Evolutionary conservation across 1,139 yeast genomes (phyloP).

Genomic region (Geotrichum aggregatum): DNA sequence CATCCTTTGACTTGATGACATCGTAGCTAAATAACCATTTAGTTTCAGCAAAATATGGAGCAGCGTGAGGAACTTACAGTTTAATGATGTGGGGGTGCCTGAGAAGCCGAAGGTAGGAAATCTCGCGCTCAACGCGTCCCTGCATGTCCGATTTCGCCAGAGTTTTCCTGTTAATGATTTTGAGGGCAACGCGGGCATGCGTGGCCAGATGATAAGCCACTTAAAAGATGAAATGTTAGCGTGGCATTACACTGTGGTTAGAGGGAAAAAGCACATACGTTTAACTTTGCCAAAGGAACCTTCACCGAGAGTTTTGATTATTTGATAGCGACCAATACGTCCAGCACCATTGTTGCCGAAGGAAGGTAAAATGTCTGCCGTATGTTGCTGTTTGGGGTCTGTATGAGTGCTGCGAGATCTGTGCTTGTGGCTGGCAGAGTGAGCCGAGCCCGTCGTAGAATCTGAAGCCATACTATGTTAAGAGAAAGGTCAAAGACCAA

Average conservation of each 20-base stretch:
- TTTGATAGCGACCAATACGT: slow-evolving; percentile 86
- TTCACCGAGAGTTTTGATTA: slow-evolving; percentile 90
- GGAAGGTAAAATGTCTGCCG: slow-evolving; percentile 29
- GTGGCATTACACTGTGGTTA: background rate
- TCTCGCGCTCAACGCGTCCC: slow-evolving; percentile 92
- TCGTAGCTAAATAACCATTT: slow-evolving; percentile 49
- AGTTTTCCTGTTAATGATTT: slow-evolving; percentile 89
- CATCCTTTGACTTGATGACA: slow-evolving; percentile 93
- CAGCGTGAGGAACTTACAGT: slow-evolving; percentile 37
- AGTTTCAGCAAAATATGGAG: background rate
- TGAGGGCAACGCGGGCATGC: slow-evolving; percentile 89
- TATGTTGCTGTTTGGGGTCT: background rate
- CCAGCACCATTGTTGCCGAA: slow-evolving; percentile 27
- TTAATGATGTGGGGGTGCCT: slow-evolving; percentile 97
- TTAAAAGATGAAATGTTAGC: slow-evolving; percentile 10
- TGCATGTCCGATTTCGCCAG: slow-evolving; percentile 96
- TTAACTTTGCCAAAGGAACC: slow-evolving; percentile 98
- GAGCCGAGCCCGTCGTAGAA: background rate
- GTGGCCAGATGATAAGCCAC: slow-evolving; percentile 89
- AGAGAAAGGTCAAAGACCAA: background rate
- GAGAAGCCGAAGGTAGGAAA: slow-evolving; percentile 77
- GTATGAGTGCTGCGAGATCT: background rate
- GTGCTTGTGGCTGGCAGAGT: background rate
- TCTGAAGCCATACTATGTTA: slow-evolving; percentile 4
- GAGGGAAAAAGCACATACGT: slow-evolving; percentile 29